phyloP scores from a whole-genome alignment of 2,329 filamentous ascomycete species.

The Neonectria coccinea region DNA sequence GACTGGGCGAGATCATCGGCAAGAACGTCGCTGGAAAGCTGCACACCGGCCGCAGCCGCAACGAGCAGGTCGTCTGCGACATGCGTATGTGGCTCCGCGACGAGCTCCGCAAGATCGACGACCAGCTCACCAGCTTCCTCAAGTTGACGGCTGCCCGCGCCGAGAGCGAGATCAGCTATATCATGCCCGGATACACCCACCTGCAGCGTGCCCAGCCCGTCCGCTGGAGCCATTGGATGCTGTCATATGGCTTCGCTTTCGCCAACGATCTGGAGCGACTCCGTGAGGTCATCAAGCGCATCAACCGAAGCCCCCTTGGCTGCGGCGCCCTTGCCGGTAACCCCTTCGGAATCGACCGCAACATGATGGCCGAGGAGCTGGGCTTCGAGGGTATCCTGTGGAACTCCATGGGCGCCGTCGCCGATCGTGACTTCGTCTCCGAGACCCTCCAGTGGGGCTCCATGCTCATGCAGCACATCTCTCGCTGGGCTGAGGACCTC shows the following conservation, averaged over 20 bases:
- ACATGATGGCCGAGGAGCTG: conserved; percentile 81
- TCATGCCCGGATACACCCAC: conserved; percentile 93
- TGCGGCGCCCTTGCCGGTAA: conserved; percentile 85
- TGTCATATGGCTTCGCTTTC: conserved; percentile 80
- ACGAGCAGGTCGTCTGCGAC: conserved; percentile 80
- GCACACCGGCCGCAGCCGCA: conserved; percentile 76
- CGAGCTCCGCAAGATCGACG: conserved; percentile 41
- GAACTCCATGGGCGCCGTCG: conserved; percentile 67
- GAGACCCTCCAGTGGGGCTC: too few relatives aligned
- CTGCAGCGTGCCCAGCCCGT: conserved; percentile 85
- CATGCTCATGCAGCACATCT: too few relatives aligned
- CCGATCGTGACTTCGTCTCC: too few relatives aligned
- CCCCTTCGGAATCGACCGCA: conserved; percentile 83
- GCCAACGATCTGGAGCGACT: conserved; percentile 80
- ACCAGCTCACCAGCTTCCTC: conserved; percentile 42
- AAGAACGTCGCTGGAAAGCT: conserved; percentile 78
- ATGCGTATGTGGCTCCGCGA: conserved; percentile 73
- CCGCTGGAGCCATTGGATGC: conserved; percentile 84
- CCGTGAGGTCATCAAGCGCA: conserved; percentile 76
- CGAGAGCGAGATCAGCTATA: conserved; percentile 62
- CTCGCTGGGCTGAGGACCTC: too few relatives aligned
- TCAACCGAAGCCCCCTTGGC: conserved; percentile 79
- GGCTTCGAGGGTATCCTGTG: conserved; percentile 80
- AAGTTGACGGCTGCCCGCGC: conserved; percentile 39
- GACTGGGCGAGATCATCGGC: conserved; percentile 75